phyloP scores from a whole-genome alignment of 192 early-diverging fungal genomes.

The Podila horticola region DNA sequence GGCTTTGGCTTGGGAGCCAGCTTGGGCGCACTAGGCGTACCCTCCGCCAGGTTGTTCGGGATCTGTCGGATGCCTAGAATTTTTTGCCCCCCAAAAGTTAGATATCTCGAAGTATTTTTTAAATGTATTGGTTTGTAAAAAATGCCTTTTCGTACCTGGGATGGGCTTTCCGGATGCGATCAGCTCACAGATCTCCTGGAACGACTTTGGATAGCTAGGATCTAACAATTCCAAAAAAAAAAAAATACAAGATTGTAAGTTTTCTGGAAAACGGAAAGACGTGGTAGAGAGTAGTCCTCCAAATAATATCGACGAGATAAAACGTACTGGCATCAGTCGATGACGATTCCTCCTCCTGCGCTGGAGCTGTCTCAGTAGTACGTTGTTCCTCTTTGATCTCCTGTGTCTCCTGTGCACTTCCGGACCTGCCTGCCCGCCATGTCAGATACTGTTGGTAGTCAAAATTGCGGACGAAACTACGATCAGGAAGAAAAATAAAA shows the following conservation, averaged over 20 bases:
- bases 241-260: not conserved
- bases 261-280: not conserved
- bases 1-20: conserved; percentile 37
- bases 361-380: not conserved
- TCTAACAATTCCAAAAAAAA: not conserved
- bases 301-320: not conserved
- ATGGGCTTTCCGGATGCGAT: conserved; percentile 52
- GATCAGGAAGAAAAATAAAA: not conserved
- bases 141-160: conserved; percentile 27
- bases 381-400: not conserved
- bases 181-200: conserved; percentile 55
- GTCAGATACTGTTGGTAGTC: conserved; percentile 22
- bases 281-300: not conserved
- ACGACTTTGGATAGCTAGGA: conserved; percentile 49
- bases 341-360: not conserved
- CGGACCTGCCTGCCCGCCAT: conserved; percentile 15
- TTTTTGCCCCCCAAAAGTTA: not conserved
- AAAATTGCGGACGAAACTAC: conserved; percentile 40
- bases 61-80: conserved; percentile 50
- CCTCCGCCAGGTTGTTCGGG: conserved; percentile 51
- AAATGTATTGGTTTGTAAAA: too few relatives aligned
- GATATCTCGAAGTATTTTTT: too few relatives aligned
- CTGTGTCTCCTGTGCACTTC: not conserved
- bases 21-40: conserved; percentile 40
- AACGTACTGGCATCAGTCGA: not conserved